Percentiles rank a stretch among this genome's conserved stretches.
Conservation (phyloP, 306 rosid genomes). For the Sechiopsis laciniata region DNA sequence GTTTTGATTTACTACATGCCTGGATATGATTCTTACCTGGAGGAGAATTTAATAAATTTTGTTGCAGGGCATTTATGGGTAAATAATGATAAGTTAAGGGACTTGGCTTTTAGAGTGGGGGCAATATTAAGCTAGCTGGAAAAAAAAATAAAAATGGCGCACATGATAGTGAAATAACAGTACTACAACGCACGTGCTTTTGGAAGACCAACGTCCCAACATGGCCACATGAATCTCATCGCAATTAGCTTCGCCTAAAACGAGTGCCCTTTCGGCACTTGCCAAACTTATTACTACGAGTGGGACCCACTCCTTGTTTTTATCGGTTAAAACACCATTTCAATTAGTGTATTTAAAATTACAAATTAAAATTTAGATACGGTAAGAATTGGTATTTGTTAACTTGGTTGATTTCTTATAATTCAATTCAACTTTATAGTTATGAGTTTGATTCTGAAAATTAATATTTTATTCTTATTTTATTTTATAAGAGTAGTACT, state of each 20-base stretch:
- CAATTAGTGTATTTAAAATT: no score
- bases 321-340: no score
- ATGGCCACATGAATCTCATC: neutral
- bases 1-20: neutral
- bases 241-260: neutral
- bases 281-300: neutral
- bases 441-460: no score
- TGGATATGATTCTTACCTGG: neutral
- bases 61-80: conserved; percentile 5
- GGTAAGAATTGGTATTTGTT: no score
- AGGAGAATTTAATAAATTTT: neutral
- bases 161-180: conserved; percentile 1
- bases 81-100: neutral
- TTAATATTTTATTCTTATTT: no score
- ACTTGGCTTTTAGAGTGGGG: neutral
- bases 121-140: neutral
- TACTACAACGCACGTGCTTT: conserved; percentile 6
- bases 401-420: no score
- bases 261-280: neutral
- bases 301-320: neutral
- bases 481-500: no score
- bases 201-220: neutral
- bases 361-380: no score
- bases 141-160: neutral
- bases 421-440: no score